These are phyloP conservation scores for Larix kaempferi DNA, from an alignment of 75 land plant genomes.

Conservation along the genomic window DNA sequence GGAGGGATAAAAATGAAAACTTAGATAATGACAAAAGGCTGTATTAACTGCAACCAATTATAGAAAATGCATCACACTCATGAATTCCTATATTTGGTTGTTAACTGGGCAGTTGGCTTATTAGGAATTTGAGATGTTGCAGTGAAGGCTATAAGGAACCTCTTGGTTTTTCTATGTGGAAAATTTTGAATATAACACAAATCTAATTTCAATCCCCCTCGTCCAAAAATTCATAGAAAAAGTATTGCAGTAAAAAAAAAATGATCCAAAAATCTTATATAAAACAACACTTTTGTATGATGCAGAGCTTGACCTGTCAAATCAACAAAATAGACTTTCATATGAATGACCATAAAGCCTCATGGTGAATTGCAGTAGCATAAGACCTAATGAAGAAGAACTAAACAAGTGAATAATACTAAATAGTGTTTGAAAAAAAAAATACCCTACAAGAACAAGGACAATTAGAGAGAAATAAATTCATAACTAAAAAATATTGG, in stretches of 20 bases:
- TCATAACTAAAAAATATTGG: background rate
- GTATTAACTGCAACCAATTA: too few relatives aligned
- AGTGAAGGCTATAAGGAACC: too few relatives aligned
- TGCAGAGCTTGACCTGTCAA: background rate
- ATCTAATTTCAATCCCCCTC: too few relatives aligned
- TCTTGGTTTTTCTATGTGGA: too few relatives aligned
- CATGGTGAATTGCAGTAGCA: background rate
- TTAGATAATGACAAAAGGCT: background rate
- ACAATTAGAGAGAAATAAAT: background rate
- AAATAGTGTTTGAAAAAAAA: background rate
- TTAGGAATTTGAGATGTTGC: too few relatives aligned
- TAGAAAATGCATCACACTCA: too few relatives aligned
- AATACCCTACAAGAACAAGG: background rate
- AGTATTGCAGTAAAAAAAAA: background rate
- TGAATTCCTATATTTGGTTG: too few relatives aligned
- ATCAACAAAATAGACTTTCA: background rate
- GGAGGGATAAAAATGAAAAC: background rate
- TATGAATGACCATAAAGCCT: background rate
- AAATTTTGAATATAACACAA: too few relatives aligned
- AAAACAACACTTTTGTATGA: background rate
- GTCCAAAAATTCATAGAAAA: too few relatives aligned
- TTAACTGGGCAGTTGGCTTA: too few relatives aligned
- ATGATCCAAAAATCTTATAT: background rate
- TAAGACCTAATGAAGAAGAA: background rate
- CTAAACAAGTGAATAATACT: background rate